Evolutionary conservation across 768 basidiomycete species (phyloP).

Genomic region (Trametes cubensis): DNA sequence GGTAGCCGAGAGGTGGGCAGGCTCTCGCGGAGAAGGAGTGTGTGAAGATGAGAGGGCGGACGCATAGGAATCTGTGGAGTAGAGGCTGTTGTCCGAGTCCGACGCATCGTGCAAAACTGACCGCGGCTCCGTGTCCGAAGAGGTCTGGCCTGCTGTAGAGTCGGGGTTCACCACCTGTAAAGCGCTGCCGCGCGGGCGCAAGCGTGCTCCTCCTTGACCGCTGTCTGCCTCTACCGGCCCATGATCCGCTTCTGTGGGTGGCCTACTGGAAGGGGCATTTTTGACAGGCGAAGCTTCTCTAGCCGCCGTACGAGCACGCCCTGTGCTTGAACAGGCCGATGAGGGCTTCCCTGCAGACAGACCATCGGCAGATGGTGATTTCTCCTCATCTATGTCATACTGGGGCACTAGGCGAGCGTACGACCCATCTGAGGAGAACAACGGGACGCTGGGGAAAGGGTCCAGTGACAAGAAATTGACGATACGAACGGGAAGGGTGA

Average conservation of each 20-base stretch:
- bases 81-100: constrained; percentile 24
- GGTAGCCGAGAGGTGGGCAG: not conserved
- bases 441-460: constrained; percentile 55
- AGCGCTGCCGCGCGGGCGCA: not conserved
- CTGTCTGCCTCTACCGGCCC: too few species aligned
- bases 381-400: not conserved
- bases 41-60: not conserved
- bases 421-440: constrained; percentile 20
- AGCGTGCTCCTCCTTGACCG: not conserved
- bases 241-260: too few species aligned
- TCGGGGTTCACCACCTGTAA: constrained; percentile 25
- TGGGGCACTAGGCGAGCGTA: constrained; percentile 20
- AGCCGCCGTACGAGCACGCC: too few species aligned
- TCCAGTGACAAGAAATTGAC: constrained; percentile 88
- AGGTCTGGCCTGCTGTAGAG: not conserved
- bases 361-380: not conserved
- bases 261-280: too few species aligned
- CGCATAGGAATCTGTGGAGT: constrained; percentile 21
- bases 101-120: not conserved
- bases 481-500: constrained; percentile 73
- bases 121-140: not conserved
- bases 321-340: not conserved
- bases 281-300: too few species aligned
- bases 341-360: not conserved
- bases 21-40: not conserved